Base-by-base conservation (phyloP, 1,139 yeast genomes). In the Schizosaccharomyces versatilis region DNA sequence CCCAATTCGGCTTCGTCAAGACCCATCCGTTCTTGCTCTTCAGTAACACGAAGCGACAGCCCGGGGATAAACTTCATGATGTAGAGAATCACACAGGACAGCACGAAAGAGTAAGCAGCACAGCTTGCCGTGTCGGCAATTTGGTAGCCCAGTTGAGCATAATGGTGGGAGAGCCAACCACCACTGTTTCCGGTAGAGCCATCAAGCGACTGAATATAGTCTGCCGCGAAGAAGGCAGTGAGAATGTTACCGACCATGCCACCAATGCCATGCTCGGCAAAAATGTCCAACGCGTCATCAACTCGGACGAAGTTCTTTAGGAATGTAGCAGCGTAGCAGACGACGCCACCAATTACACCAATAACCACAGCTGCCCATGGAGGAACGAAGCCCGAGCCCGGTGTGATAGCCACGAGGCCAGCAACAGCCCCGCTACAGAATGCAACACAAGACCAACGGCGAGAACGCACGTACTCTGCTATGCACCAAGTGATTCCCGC, bases 351-450 rank as follows among this genome's bases (percentile, higher is more conserved):
- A 76, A 77, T 72, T 55, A 77, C 74, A 63, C 97, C 97, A 64
- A 86, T 83, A 56, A 84, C 78, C 44, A 85, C 77, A 1, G 96
- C 76, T 56, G 88, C 78, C 77, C 88, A 86, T 56, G 88, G 80
- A 55, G 95, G 95, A 54, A 88, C 95, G 65, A 73, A 88, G 59
- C 97, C 97, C 41, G 97, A 96, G 61, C 93, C 96, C 56, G 98
- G 97, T 6, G 97, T 90, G 62, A 88, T 84, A 65, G 95, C 95
- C 53, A 88, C 96, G 59, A 88, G 76, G 60, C 97, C 97, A 47
- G 94, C 85, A 69, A 88, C 79, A 57, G 88, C 86, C 64, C 98
- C 97, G 56, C 84, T 77, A 70, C 97, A 88, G 68, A 88, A 73
- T 60, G 95, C 96, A 57, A 85, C 90, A 47, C 95, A 84, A 55